Evolutionary conservation across 202 grass and related monocot species (phyloP).

Genomic region (Saccharum hybrid): DNA sequence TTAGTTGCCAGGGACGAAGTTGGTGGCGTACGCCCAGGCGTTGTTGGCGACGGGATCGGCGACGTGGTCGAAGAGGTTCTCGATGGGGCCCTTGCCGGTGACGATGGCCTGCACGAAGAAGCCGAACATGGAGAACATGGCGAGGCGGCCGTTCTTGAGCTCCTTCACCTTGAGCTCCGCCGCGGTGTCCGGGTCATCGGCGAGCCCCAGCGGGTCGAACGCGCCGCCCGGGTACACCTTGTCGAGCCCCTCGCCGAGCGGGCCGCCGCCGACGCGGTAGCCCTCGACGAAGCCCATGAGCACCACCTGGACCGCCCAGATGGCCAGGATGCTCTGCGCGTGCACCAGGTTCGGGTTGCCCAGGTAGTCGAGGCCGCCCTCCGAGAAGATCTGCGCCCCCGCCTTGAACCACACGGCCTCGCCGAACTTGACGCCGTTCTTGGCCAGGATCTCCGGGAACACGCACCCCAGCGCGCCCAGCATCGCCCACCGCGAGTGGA

Average conservation of each 20-base stretch:
- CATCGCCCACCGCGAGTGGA: conserved; percentile 93
- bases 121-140: conserved; percentile 93
- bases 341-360: conserved; percentile 92
- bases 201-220: conserved; percentile 84
- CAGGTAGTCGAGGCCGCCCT: conserved; percentile 89
- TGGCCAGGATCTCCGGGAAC: conserved; percentile 80
- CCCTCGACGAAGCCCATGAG: conserved; percentile 96
- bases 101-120: conserved; percentile 92
- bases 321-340: conserved; percentile 92
- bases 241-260: conserved; percentile 85
- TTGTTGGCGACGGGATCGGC: conserved; percentile 68
- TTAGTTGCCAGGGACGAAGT: conserved; percentile 81
- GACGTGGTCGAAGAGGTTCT: conserved; percentile 78
- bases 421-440: conserved; percentile 87
- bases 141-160: conserved; percentile 93
- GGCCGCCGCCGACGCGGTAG: conserved; percentile 85
- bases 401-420: conserved; percentile 99
- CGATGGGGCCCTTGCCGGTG: conserved; percentile 76
- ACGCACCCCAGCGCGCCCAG: conserved; percentile 85
- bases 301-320: conserved; percentile 85
- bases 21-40: conserved; percentile 60
- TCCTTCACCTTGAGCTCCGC: conserved; percentile 96
- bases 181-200: conserved; percentile 77
- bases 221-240: conserved; percentile 83
- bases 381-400: conserved; percentile 86